A percentile compares a stretch with the other conserved stretches of the same genome.
Conservation (phyloP, 768 basidiomycete species). For the Tylopilus balloui region DNA sequence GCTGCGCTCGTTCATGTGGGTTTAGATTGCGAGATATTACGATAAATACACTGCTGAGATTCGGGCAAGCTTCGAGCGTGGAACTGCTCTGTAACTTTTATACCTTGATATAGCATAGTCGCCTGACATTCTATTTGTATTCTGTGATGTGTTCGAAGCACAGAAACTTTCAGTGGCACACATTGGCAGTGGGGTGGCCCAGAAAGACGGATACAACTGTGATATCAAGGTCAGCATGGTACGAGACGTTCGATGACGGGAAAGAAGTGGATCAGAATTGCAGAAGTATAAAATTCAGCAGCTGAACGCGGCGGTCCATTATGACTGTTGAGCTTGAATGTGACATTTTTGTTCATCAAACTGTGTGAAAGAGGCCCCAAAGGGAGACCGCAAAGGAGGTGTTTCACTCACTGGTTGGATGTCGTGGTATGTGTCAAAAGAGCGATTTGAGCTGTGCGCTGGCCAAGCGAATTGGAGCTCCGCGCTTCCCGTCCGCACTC, state of each 20-base stretch:
- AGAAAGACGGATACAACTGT: neutral
- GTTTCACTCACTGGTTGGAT: neutral
- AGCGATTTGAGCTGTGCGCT: neutral
- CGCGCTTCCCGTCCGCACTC: too few relatives aligned
- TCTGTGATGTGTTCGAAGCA: neutral
- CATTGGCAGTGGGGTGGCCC: neutral
- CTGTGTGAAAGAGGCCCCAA: neutral
- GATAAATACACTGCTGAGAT: conserved; percentile 97
- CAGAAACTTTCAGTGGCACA: neutral
- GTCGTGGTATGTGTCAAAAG: neutral
- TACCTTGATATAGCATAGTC: conserved; percentile 3
- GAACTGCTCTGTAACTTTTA: conserved; percentile 72
- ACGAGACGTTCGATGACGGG: neutral
- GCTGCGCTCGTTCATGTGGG: neutral
- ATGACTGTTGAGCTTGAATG: conserved; percentile 51
- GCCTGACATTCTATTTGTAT: conserved; percentile 6
- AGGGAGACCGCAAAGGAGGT: neutral
- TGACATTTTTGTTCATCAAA: conserved; percentile 38
- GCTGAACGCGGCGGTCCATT: conserved; percentile 36
- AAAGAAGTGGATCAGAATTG: conserved; percentile 37
- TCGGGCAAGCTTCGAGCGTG: conserved; percentile 95
- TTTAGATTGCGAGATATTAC: conserved; percentile 87
- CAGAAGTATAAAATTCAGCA: conserved; percentile 42
- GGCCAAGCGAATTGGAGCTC: neutral
- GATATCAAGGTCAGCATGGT: neutral